Evolutionary conservation across 176 grass and related monocot species (phyloP).

Genomic region (Carex pumila): DNA sequence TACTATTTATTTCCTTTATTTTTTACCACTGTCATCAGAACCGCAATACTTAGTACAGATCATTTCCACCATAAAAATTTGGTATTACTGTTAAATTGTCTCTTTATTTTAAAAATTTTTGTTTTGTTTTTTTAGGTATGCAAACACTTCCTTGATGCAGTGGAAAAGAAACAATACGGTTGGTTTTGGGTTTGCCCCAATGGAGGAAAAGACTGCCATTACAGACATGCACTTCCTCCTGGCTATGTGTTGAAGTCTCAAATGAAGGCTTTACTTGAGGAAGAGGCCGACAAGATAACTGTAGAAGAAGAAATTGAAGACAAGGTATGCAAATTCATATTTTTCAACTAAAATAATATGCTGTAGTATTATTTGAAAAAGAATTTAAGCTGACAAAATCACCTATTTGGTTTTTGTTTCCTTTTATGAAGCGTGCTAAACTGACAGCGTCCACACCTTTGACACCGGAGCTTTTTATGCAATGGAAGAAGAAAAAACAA

Average conservation of each 20-base stretch:
- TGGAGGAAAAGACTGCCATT: slow-evolving; percentile 91
- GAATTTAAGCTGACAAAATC: not conserved
- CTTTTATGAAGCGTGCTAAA: slow-evolving; percentile 61
- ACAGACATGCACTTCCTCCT: slow-evolving; percentile 89
- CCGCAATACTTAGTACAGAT: not conserved
- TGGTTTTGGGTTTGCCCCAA: slow-evolving; percentile 99
- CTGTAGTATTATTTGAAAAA: slow-evolving; percentile 3
- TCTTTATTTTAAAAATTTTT: not conserved
- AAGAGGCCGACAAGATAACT: slow-evolving; percentile 81
- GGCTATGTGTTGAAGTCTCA: slow-evolving; percentile 97
- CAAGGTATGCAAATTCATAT: slow-evolving; percentile 42
- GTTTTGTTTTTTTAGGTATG: slow-evolving; percentile 58
- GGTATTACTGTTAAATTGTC: not conserved
- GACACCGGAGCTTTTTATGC: slow-evolving; percentile 78
- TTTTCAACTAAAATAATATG: not conserved
- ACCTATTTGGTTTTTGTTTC: slow-evolving; percentile 7
- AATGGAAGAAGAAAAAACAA: slow-evolving; percentile 91
- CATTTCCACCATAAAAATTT: not conserved
- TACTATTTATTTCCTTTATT: not conserved
- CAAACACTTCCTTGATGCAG: slow-evolving; percentile 91
- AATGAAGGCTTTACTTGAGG: slow-evolving; percentile 97
- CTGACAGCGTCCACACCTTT: slow-evolving; percentile 58
- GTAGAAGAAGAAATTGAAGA: slow-evolving; percentile 99
- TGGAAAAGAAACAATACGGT: slow-evolving; percentile 98
- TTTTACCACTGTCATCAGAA: not conserved